Conservation (phyloP, 2,329 filamentous ascomycete species). For the Stachybotrys chartarum region DNA sequence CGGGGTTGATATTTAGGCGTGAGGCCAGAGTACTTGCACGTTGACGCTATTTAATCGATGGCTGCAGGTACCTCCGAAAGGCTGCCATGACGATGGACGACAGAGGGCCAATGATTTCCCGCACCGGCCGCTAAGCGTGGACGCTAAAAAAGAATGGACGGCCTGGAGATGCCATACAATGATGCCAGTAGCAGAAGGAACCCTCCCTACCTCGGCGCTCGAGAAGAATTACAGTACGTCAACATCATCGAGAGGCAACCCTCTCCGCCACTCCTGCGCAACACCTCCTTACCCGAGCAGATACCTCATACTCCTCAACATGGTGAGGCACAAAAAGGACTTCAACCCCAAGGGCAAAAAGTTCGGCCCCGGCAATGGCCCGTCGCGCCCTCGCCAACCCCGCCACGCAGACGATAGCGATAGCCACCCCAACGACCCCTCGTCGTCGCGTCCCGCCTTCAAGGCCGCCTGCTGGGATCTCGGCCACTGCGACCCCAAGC, state of each 20-base stretch:
- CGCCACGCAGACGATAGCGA: constrained; percentile 38
- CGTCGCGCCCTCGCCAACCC: constrained; percentile 42
- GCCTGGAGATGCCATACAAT: no score
- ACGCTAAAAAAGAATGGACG: neutral
- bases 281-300: neutral
- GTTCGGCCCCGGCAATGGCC: constrained; percentile 48
- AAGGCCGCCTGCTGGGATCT: constrained; percentile 98
- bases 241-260: neutral
- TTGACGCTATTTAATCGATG: neutral
- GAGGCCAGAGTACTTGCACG: neutral
- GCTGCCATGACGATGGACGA: neutral
- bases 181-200: no score
- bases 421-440: constrained; percentile 22
- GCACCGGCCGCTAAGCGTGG: neutral
- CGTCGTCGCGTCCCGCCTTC: constrained; percentile 48
- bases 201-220: no score
- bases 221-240: neutral
- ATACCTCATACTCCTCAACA: constrained; percentile 24
- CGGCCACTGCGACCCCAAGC: constrained; percentile 93
- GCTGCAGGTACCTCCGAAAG: neutral
- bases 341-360: constrained; percentile 66
- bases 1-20: neutral
- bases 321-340: constrained; percentile 98
- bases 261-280: neutral
- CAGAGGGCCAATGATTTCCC: neutral